Evolutionary conservation across 1,284 basidiomycete species (phyloP), one percentile per base, ranked within the genome.

Genomic region (Austropuccinia psidii): DNA sequence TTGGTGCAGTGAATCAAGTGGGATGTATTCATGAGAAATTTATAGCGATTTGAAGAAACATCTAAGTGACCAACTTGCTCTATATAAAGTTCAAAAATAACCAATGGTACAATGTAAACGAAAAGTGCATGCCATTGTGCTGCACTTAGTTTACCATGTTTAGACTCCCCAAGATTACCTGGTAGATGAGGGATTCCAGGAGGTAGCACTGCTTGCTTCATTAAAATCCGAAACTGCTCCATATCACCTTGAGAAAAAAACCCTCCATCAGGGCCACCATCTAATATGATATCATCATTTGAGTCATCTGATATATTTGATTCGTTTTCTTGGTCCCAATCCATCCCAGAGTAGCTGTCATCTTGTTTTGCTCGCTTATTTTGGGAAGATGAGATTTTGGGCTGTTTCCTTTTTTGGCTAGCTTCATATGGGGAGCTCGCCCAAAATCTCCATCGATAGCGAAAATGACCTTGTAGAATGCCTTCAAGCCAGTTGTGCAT

Each of bases 401-500:
- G n/a, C 0, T 29, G 29, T 35, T 55, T 27, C 43, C 41, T 35
- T 47, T 24, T 43, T 37, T 50, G 33, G 9, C 52, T 65, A 2
- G 45, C 1, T 47, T 49, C 43, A 19, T 49, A 24, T 52, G 54
- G 21, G 21, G 68, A 2, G 33, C 27, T 35, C 21, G n/a, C 15
- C 7, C 27, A 17, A 33, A 57, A 68, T n/a, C 35, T 37, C 65
- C 65, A 67, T 37, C 33, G 65, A 19, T 45, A 2, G 0, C 27
- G 39, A 31, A 57, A 68, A 39, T 68, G 66, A 27, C 24, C 21
- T 19, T 57, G 52, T 8, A 68, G 13, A 17, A 68, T 27, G 11
- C 65, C 65, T 45, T 68, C 52, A 27, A 52, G 49, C 66, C 50
- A 68, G 39, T 67, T 67, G 49, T 67, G 64, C 49, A 55, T 67